Percentiles rank a stretch among this genome's conserved stretches.
Evolutionary conservation across 352 stramenopile genomes (phyloP).

Genomic region (Pythium phragmitis): DNA sequence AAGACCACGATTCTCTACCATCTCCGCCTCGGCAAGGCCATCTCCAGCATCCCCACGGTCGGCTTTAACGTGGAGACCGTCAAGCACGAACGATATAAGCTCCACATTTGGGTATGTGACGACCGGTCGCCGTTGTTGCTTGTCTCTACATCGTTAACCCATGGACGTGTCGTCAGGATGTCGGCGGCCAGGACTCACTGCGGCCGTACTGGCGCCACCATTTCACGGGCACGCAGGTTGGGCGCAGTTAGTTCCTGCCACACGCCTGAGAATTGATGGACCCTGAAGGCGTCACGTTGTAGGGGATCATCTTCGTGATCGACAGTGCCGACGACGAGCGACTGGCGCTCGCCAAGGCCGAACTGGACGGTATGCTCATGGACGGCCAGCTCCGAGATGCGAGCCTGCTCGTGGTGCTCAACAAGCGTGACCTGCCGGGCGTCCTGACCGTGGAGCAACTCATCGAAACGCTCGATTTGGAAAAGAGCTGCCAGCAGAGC

Average conservation of each 20-base stretch:
- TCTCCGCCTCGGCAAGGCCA: conserved; percentile 66
- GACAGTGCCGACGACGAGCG: conserved; percentile 69
- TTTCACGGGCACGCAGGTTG: conserved; percentile 80
- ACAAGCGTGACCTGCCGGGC: conserved; percentile 70
- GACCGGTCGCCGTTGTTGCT: background rate
- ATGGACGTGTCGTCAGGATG: conserved; percentile 40
- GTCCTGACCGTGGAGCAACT: conserved; percentile 55
- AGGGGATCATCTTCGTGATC: conserved; percentile 86
- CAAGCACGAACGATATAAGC: conserved; percentile 65
- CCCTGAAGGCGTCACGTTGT: background rate
- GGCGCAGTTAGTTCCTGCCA: background rate
- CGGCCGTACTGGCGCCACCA: conserved; percentile 84
- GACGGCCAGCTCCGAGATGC: conserved; percentile 68
- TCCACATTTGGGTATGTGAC: conserved; percentile 69
- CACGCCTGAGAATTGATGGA: background rate
- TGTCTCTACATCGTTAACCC: background rate
- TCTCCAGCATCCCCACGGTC: conserved; percentile 78
- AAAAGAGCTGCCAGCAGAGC: conserved; percentile 44
- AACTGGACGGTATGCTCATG: conserved; percentile 66
- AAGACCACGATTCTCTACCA: conserved; percentile 87
- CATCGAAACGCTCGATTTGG: conserved; percentile 45
- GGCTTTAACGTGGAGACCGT: conserved; percentile 86
- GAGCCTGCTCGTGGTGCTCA: conserved; percentile 69
- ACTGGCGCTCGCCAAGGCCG: conserved; percentile 64
- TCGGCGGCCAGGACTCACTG: conserved; percentile 76